A percentile compares a stretch with the other conserved stretches of the same genome.
Conservation (phyloP, 495 filamentous ascomycete species). For the Penicillium longicatenatum region DNA sequence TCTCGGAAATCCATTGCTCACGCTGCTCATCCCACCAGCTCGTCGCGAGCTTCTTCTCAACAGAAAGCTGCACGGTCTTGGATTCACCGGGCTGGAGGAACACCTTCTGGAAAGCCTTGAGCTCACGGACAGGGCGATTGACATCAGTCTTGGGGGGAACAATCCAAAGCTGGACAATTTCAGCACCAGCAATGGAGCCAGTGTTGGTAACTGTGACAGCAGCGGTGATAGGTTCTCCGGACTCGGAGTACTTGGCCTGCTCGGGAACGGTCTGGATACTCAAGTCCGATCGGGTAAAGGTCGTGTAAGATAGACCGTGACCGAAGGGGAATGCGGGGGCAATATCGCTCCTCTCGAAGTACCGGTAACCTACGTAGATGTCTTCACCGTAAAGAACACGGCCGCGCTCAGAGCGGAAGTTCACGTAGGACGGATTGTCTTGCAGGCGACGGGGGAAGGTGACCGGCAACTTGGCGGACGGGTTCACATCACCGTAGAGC, state of each 20-base stretch:
- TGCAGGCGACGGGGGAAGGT: slow-evolving; percentile 68
- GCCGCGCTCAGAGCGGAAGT: slow-evolving; percentile 77
- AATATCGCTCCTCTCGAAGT: slow-evolving; percentile 72
- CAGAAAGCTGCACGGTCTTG: slow-evolving; percentile 60
- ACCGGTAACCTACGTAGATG: slow-evolving; percentile 80
- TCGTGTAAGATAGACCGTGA: slow-evolving; percentile 81
- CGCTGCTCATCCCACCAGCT: slow-evolving; percentile 80
- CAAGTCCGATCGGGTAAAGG: slow-evolving; percentile 68
- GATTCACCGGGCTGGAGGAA: slow-evolving; percentile 68
- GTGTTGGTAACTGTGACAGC: slow-evolving; percentile 70
- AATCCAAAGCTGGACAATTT: slow-evolving; percentile 81
- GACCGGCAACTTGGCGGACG: slow-evolving; percentile 56
- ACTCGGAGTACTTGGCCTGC: slow-evolving; percentile 26
- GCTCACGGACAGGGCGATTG: slow-evolving; percentile 71
- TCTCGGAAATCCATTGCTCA: slow-evolving; percentile 74
- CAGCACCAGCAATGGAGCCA: slow-evolving; percentile 63
- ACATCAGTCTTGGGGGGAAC: slow-evolving; percentile 54
- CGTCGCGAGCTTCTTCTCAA: slow-evolving; percentile 74
- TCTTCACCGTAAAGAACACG: slow-evolving; percentile 78
- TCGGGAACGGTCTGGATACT: slow-evolving; percentile 42
- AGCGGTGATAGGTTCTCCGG: slow-evolving; percentile 57
- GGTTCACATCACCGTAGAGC: slow-evolving; percentile 57
- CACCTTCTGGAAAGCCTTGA: slow-evolving; percentile 82
- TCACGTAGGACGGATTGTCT: slow-evolving; percentile 76
- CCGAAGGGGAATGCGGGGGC: slow-evolving; percentile 77